Base-by-base conservation (phyloP, 495 filamentous ascomycete species). In the Xylaria flabelliformis region DNA sequence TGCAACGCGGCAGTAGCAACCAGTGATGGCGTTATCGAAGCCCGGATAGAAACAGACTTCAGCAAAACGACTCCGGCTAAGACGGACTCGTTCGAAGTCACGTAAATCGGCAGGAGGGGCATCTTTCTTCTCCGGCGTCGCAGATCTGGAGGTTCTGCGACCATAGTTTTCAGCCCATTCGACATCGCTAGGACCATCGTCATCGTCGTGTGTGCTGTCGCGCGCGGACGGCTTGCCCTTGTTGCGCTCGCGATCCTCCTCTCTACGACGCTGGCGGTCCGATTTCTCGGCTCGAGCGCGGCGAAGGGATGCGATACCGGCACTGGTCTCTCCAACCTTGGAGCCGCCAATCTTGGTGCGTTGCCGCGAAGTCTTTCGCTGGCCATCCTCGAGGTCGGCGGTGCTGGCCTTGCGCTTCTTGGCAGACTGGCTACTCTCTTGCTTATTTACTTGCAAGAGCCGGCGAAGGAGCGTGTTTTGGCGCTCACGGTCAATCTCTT, bases 41-140 rank as follows among this genome's bases (percentile, higher is more conserved):
- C 91, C 91, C 26, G 96, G 96, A 72, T 93, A 93, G 83, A 96
- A 97, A 83, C 93, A 97, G 53, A 97, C 91, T 76, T 93, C 88
- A 6, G 90, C 90, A 74, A 98, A 94, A 74, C 92, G 91, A 72
- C 83, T 89, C 44, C 97, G 88, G 26, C 95, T 93, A 70, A 99
- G 85, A 70, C 93, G 90, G 71, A 93, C 87, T 61, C 92, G 90
- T 75, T 97, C 91, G 72, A 97, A 87, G 76, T 99, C 94, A 3
- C 86, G 83, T n/a, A 97, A 85, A 13, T 90, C 89, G 15, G 92
- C 90, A 15, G 88, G 91, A 26, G 80, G 80, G 0, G 76, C 77
- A 68, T 87, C 85, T 46, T 81, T 84, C 56, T 78, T 72, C 69
- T 87, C 87, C 21, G 87, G 86, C 1, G 86, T 82, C 42, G 77